Conservation (phyloP, 352 stramenopile species). For the Pseudoperonospora humuli region DNA sequence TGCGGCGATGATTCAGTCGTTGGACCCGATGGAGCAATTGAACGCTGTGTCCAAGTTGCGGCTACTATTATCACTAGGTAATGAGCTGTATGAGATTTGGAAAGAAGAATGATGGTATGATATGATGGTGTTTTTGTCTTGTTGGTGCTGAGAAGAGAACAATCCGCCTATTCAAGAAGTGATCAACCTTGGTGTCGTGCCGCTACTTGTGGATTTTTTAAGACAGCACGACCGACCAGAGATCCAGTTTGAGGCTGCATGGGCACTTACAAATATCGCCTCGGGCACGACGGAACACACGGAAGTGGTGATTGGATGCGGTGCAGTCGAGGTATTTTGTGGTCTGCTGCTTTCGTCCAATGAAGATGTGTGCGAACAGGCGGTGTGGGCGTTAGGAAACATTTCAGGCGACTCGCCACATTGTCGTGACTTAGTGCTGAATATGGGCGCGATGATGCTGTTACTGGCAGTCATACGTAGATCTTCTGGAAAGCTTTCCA, state of each 20-base stretch:
- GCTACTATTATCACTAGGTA: conserved; percentile 94
- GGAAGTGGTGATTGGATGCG: conserved; percentile 94
- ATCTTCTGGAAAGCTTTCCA: conserved; percentile 85
- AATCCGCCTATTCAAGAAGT: conserved; percentile 98
- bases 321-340: conserved; percentile 96
- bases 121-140: neutral
- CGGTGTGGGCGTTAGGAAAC: conserved; percentile 98
- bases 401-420: conserved; percentile 97
- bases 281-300: conserved; percentile 98
- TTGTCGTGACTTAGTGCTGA: conserved; percentile 94
- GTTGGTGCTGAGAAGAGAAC: conserved; percentile 56
- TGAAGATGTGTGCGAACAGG: conserved; percentile 95
- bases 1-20: conserved; percentile 91
- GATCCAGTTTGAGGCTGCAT: conserved; percentile 98
- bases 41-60: conserved; percentile 95
- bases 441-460: conserved; percentile 91
- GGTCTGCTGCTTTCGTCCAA: conserved; percentile 93
- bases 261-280: conserved; percentile 99
- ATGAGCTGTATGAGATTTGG: neutral
- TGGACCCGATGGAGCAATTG: conserved; percentile 88
- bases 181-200: conserved; percentile 95
- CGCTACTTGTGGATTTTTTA: conserved; percentile 96
- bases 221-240: conserved; percentile 87
- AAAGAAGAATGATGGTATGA: neutral
- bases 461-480: conserved; percentile 92